phyloP scores from a whole-genome alignment of 2,329 filamentous ascomycete genomes.

The Xylariales sp. region DNA sequence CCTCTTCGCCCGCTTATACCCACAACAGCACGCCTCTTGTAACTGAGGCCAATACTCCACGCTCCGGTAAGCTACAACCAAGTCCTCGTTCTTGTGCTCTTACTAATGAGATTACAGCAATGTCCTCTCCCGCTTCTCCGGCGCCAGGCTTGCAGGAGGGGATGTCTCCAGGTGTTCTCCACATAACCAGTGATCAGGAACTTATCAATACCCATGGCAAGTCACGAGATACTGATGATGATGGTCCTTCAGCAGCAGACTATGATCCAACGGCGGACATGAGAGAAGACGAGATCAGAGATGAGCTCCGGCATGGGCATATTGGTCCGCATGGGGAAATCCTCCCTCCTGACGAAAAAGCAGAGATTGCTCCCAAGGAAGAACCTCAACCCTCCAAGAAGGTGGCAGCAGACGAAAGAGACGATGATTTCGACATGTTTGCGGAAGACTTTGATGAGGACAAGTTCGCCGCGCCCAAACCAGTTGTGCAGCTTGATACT shows the following conservation, averaged over 20 bases:
- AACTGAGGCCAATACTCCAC: constrained; percentile 37
- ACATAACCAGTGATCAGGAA: constrained; percentile 62
- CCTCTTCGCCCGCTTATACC: constrained; percentile 48
- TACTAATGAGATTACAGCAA: constrained; percentile 17
- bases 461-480: constrained; percentile 54
- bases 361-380: constrained; percentile 30
- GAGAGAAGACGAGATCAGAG: constrained; percentile 63
- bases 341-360: constrained; percentile 32
- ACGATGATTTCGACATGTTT: constrained; percentile 84
- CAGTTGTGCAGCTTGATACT: constrained; percentile 28
- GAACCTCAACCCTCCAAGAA: constrained; percentile 37
- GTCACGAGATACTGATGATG: constrained; percentile 43
- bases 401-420: constrained; percentile 50
- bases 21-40: constrained; percentile 37
- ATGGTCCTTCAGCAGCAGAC: constrained; percentile 70
- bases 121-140: constrained; percentile 35
- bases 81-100: constrained; percentile 9
- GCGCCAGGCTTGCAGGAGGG: constrained; percentile 43
- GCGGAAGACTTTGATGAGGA: constrained; percentile 71
- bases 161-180: constrained; percentile 54
- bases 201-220: constrained; percentile 58
- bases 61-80: constrained; percentile 37
- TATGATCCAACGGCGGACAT: constrained; percentile 75
- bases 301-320: constrained; percentile 50
- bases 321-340: constrained; percentile 55